Conservation (phyloP, 495 filamentous ascomycete genomes). For the Neurospora sp. region DNA sequence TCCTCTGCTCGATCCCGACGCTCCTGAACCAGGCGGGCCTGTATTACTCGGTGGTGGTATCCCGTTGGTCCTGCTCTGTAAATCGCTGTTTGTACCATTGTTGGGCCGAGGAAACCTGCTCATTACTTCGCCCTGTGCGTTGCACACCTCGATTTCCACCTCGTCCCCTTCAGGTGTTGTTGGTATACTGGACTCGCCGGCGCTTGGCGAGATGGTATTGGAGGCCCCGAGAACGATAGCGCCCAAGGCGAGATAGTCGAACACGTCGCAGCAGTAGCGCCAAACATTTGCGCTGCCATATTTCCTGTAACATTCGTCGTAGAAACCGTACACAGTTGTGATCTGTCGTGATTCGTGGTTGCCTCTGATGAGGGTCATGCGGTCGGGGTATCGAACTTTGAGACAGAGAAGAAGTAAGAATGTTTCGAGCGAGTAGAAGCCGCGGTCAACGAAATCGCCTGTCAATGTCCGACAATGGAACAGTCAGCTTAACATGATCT, state of each 20-base stretch:
- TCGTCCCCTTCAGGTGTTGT: slow-evolving; percentile 49
- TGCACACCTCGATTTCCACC: slow-evolving; percentile 84
- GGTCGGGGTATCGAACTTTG: slow-evolving; percentile 95
- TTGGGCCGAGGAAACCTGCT: slow-evolving; percentile 52
- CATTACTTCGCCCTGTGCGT: slow-evolving; percentile 59
- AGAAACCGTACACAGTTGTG: slow-evolving; percentile 97
- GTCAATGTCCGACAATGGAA: not conserved
- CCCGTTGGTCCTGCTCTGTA: slow-evolving; percentile 30
- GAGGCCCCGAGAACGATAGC: slow-evolving; percentile 88
- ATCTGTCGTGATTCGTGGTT: slow-evolving; percentile 98
- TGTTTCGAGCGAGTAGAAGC: slow-evolving; percentile 95
- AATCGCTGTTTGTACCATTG: slow-evolving; percentile 9
- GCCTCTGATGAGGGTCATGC: slow-evolving; percentile 91
- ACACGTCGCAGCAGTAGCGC: slow-evolving; percentile 97
- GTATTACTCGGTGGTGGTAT: slow-evolving; percentile 33
- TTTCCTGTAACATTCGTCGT: slow-evolving; percentile 95
- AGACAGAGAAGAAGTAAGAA: slow-evolving; percentile 90
- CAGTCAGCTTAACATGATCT: not conserved
- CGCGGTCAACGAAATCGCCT: slow-evolving; percentile 96
- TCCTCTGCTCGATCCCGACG: slow-evolving; percentile 54
- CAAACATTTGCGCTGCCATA: slow-evolving; percentile 97
- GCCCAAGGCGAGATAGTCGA: slow-evolving; percentile 93
- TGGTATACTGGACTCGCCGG: slow-evolving; percentile 22
- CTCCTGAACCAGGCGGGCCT: slow-evolving; percentile 71
- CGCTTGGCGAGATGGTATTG: slow-evolving; percentile 50